Evolutionary conservation across 495 filamentous ascomycete genomes (phyloP).

Genomic region (Podospora comata): DNA sequence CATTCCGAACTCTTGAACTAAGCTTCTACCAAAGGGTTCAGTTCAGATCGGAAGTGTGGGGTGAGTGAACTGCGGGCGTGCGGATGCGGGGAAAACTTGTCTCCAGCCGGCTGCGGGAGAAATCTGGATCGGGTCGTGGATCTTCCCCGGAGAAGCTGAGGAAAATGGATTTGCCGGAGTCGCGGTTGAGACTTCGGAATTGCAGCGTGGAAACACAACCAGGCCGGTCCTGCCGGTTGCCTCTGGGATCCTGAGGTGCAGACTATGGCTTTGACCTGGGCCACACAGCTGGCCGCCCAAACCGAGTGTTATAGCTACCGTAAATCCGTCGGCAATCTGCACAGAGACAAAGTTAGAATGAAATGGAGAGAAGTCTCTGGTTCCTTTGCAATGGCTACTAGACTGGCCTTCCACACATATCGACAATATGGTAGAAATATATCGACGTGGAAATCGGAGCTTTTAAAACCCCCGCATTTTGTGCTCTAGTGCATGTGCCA

Average conservation of each 20-base stretch:
- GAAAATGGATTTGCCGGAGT: conserved; percentile 33
- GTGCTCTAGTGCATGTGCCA: neutral
- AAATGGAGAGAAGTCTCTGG: neutral
- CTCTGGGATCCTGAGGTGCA: neutral
- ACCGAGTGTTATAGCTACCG: neutral
- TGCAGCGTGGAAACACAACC: neutral
- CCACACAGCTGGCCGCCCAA: neutral
- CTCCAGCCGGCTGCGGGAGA: conserved; percentile 13
- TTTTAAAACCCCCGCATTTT: neutral
- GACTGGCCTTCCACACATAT: neutral
- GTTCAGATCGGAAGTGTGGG: conserved; percentile 16
- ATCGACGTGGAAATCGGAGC: neutral
- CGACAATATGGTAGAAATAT: neutral
- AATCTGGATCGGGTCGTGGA: conserved; percentile 10
- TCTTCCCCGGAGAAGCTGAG: conserved; percentile 6
- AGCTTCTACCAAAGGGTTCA: conserved; percentile 9
- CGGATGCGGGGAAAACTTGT: conserved; percentile 13
- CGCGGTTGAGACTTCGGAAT: neutral
- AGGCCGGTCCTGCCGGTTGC: neutral
- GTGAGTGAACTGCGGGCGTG: conserved; percentile 11
- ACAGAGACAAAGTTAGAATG: neutral
- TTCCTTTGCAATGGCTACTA: too few relatives aligned
- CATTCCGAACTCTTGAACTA: neutral
- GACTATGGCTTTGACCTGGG: neutral
- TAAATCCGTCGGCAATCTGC: neutral